Evolutionary conservation across 768 basidiomycete genomes (phyloP).

Genomic region (Boletus subcaerulescens): DNA sequence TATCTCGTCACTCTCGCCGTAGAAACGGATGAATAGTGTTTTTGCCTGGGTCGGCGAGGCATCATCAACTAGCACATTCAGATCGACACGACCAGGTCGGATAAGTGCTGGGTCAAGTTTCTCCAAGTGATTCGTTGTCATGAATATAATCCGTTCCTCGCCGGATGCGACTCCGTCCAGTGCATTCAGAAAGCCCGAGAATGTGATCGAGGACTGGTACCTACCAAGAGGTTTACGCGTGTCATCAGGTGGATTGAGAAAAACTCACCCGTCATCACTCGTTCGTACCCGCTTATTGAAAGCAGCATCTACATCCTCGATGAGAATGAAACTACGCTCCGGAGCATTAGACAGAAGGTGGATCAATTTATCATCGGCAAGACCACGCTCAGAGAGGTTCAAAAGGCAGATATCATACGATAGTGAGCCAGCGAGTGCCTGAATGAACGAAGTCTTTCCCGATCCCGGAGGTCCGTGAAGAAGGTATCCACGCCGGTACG

Average conservation of each 20-base stretch:
- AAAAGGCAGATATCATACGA: conserved; percentile 95
- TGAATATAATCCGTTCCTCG: conserved; percentile 96
- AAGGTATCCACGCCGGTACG: conserved; percentile 93
- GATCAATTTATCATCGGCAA: conserved; percentile 95
- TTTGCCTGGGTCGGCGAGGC: conserved; percentile 79
- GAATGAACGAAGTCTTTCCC: conserved; percentile 98
- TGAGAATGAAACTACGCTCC: conserved; percentile 89
- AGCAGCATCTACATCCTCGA: conserved; percentile 97
- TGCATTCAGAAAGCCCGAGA: conserved; percentile 96
- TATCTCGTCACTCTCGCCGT: conserved; percentile 47
- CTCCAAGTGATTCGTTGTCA: conserved; percentile 97
- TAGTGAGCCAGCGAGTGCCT: conserved; percentile 89
- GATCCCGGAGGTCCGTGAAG: conserved; percentile 96
- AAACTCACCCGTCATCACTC: conserved; percentile 82
- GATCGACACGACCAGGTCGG: conserved; percentile 92
- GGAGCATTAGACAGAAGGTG: conserved; percentile 91
- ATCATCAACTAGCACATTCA: conserved; percentile 81
- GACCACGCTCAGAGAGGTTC: conserved; percentile 92
- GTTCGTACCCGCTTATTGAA: conserved; percentile 92
- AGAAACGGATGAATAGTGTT: conserved; percentile 81
- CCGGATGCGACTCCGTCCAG: conserved; percentile 97
- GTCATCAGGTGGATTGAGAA: background rate
- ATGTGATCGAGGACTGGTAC: conserved; percentile 93
- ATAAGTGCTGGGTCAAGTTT: conserved; percentile 91
- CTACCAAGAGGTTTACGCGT: conserved; percentile 38